phyloP scores from a whole-genome alignment of 805 yeast genomes.

The Myxozyma vanderwaltii region DNA sequence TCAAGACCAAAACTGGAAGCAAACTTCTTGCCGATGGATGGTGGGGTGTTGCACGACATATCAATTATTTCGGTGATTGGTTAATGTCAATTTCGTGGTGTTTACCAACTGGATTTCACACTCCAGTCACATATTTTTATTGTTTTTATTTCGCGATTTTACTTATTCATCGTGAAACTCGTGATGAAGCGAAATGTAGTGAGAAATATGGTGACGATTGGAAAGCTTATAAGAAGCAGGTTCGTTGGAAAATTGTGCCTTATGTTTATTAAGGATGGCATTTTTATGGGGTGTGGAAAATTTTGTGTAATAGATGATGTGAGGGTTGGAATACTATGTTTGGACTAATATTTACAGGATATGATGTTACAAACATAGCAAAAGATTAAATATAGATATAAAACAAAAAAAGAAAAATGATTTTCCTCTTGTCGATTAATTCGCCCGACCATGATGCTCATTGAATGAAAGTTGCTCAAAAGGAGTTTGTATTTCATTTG shows the following conservation, averaged over 20 bases:
- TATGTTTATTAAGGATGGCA: slow-evolving; percentile 61
- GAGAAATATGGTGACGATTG: slow-evolving; percentile 84
- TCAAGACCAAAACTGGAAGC: slow-evolving; percentile 67
- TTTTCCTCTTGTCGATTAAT: too few species aligned
- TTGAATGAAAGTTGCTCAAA: too few species aligned
- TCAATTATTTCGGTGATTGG: slow-evolving; percentile 96
- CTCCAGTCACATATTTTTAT: slow-evolving; percentile 86
- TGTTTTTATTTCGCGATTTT: slow-evolving; percentile 78
- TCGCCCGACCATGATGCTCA: too few species aligned
- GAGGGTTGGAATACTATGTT: too few species aligned
- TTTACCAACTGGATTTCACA: slow-evolving; percentile 77
- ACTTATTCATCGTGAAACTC: slow-evolving; percentile 80
- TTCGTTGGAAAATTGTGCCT: slow-evolving; percentile 90
- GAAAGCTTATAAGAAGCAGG: slow-evolving; percentile 76
- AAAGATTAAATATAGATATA: too few species aligned
- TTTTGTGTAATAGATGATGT: slow-evolving; percentile 2
- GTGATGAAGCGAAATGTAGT: slow-evolving; percentile 91
- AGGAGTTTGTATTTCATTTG: neutral
- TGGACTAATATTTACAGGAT: neutral
- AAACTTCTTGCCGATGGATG: slow-evolving; percentile 85
- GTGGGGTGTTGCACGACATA: slow-evolving; percentile 95
- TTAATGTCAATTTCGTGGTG: slow-evolving; percentile 90
- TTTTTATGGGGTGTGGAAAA: neutral
- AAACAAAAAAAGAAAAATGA: too few species aligned
- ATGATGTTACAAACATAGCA: too few species aligned